phyloP scores from a whole-genome alignment of 345 rosid species.

The Schrenkiella parvula region DNA sequence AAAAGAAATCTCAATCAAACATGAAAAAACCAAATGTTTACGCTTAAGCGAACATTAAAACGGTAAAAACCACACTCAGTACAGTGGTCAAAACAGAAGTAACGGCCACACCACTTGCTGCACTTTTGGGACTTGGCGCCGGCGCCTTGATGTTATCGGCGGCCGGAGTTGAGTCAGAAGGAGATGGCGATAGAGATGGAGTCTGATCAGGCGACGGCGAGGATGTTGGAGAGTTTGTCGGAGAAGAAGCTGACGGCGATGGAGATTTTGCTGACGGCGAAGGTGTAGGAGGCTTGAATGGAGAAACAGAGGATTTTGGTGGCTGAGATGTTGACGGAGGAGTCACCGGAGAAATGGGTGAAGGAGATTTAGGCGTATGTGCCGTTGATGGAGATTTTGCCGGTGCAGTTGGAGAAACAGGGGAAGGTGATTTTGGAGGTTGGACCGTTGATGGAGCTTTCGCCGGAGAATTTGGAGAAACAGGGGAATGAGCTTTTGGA shows the following conservation, averaged over 20 bases:
- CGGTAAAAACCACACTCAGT: not conserved
- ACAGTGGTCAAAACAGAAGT: conserved; percentile 17
- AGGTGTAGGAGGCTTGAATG: too few relatives aligned
- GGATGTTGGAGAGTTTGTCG: not conserved
- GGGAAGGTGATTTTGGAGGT: not conserved
- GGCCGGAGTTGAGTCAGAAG: conserved; percentile 6
- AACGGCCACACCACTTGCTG: conserved; percentile 7
- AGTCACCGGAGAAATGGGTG: not conserved
- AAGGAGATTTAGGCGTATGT: conserved; percentile 2
- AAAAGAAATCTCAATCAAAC: not conserved
- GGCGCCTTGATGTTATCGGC: conserved; percentile 3
- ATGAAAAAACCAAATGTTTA: not conserved
- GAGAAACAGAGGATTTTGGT: not conserved
- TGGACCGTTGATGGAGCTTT: conserved; percentile 7
- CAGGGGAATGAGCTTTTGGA: conserved; percentile 6
- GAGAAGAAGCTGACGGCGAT: not conserved
- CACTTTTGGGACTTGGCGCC: conserved; percentile 9
- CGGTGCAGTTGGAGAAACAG: not conserved
- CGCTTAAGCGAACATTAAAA: conserved; percentile 14
- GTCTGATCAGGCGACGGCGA: conserved; percentile 7
- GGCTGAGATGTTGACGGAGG: not conserved
- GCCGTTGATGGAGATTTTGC: not conserved
- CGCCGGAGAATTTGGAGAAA: not conserved
- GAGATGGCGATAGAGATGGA: conserved; percentile 7
- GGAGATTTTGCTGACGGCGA: conserved; percentile 10